These are phyloP conservation scores for Asclepias syriaca DNA, from an alignment of 257 asterid species.

Conservation along the genomic window DNA sequence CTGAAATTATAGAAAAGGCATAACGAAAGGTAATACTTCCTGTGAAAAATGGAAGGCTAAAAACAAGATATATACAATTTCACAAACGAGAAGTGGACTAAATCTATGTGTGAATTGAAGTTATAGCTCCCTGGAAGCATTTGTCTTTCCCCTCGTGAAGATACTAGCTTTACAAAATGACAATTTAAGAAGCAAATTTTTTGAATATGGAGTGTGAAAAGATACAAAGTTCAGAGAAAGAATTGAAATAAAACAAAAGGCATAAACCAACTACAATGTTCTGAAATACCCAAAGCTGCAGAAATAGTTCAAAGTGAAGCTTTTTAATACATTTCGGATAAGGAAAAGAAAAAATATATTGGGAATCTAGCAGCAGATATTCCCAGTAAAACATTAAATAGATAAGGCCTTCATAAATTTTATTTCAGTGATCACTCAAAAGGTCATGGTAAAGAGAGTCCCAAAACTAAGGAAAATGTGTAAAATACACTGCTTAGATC, in stretches of 20 bases:
- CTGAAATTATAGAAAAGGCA: background rate
- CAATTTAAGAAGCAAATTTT: background rate
- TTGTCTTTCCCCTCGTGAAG: background rate
- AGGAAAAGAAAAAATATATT: background rate
- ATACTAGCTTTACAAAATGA: background rate
- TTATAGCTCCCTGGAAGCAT: background rate
- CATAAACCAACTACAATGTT: background rate
- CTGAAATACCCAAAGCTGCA: background rate
- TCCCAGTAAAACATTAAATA: no score
- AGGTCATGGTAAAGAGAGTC: background rate
- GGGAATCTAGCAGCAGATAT: background rate
- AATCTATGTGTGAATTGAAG: background rate
- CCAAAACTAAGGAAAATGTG: background rate
- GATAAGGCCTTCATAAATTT: no score
- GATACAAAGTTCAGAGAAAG: background rate
- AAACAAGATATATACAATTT: background rate
- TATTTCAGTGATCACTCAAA: background rate
- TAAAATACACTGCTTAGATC: background rate
- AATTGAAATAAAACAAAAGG: background rate
- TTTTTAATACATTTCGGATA: background rate
- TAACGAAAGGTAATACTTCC: background rate
- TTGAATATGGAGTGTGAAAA: background rate
- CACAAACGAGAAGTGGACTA: background rate
- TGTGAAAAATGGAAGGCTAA: background rate
- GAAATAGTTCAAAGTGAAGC: background rate